Conservation (phyloP, 1,139 yeast species). For the Saccharomyces hybrid region DNA sequence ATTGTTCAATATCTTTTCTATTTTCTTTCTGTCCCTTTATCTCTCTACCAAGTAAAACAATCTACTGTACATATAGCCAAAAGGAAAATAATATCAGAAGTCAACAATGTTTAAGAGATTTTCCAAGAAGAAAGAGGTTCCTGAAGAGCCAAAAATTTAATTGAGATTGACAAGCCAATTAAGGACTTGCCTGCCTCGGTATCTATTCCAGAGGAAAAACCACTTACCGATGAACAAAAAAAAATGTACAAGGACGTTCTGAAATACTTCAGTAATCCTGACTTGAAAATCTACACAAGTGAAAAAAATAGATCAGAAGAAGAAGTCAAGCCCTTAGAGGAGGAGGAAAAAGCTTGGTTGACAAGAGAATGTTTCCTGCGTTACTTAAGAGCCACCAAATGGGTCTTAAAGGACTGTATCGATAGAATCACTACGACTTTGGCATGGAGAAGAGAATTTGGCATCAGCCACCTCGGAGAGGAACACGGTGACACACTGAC, state of each 20-base stretch:
- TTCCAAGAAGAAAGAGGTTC: constrained; percentile 27
- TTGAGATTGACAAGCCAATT: constrained; percentile 42
- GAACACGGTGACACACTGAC: constrained; percentile 43
- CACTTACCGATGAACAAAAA: constrained; percentile 47
- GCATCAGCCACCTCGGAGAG: constrained; percentile 52
- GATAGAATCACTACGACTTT: constrained; percentile 67
- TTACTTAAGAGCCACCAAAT: constrained; percentile 84
- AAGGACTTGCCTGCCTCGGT: constrained; percentile 41
- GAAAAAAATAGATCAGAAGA: constrained; percentile 30
- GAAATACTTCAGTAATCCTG: constrained; percentile 47
- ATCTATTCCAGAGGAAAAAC: constrained; percentile 43
- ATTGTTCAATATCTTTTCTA: not conserved
- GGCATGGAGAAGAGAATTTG: constrained; percentile 90
- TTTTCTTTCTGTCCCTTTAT: not conserved
- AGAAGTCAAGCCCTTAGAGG: constrained; percentile 37
- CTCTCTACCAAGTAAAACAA: not conserved
- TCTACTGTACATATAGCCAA: not conserved
- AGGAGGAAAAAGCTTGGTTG: constrained; percentile 78
- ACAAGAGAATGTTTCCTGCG: constrained; percentile 83
- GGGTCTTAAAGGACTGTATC: constrained; percentile 67
- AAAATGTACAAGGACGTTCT: constrained; percentile 53
- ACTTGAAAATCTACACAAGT: constrained; percentile 35
- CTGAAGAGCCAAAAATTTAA: constrained; percentile 18
- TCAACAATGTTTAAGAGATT: constrained; percentile 20
- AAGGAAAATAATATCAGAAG: not conserved